Percentiles rank a stretch among this genome's conserved stretches.
Conservation (phyloP, 495 filamentous ascomycete species). For the Penicillium bialowiezense region DNA sequence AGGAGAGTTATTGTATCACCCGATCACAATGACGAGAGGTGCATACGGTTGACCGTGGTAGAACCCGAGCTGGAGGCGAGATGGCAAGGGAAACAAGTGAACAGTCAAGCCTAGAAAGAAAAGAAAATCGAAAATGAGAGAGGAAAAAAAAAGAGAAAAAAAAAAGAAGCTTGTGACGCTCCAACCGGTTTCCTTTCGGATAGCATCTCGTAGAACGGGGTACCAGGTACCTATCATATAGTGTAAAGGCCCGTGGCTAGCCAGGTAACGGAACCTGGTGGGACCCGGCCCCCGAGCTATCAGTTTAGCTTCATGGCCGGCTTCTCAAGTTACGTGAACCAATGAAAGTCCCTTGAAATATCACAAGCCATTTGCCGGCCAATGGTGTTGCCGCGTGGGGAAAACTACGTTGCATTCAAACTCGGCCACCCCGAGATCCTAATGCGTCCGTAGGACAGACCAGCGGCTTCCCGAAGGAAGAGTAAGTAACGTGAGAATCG, state of each 20-base stretch:
- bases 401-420: not conserved
- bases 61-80: no score
- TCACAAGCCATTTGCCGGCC: not conserved
- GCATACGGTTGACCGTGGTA: not conserved
- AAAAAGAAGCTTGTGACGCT: not conserved
- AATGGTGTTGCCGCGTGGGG: not conserved
- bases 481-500: no score
- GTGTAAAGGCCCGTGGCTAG: not conserved
- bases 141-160: not conserved
- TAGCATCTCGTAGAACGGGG: conserved; percentile 2
- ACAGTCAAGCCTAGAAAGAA: not conserved
- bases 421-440: not conserved
- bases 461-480: not conserved
- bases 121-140: not conserved
- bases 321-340: not conserved
- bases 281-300: conserved; percentile 1
- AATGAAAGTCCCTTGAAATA: not conserved
- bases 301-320: not conserved
- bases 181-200: not conserved
- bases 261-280: not conserved
- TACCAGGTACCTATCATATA: conserved; percentile 3
- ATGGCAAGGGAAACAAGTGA: no score
- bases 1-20: conserved; percentile 3
- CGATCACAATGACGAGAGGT: conserved; percentile 1
- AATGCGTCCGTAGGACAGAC: no score